These are phyloP conservation scores for Xylaria flabelliformis DNA, from an alignment of 495 filamentous ascomycete genomes.

Conservation along the genomic window DNA sequence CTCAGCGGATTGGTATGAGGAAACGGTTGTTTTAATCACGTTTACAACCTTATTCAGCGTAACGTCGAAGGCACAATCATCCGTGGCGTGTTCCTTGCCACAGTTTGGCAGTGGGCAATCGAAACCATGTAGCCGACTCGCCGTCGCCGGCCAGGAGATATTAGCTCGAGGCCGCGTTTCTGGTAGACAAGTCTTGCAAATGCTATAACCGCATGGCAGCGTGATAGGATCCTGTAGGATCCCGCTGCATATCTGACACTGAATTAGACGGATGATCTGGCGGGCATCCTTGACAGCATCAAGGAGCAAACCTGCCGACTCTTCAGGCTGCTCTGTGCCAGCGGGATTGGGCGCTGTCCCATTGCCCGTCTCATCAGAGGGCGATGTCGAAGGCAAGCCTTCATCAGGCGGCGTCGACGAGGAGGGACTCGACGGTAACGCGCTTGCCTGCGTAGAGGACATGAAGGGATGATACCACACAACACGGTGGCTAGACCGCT, in stretches of 20 bases:
- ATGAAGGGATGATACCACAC: constrained; percentile 32
- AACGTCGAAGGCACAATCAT: constrained; percentile 79
- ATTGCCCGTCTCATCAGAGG: constrained; percentile 24
- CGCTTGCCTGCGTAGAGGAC: constrained; percentile 33
- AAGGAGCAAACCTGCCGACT: constrained; percentile 29
- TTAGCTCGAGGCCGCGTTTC: constrained; percentile 63
- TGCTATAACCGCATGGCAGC: constrained; percentile 80
- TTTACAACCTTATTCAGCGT: constrained; percentile 69
- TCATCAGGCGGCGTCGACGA: constrained; percentile 29
- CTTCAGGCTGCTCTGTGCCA: constrained; percentile 26
- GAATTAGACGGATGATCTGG: constrained; percentile 70
- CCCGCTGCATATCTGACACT: constrained; percentile 76
- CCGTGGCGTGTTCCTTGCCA: constrained; percentile 71
- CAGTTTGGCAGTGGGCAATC: constrained; percentile 74
- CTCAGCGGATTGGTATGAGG: constrained; percentile 37
- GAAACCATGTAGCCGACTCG: constrained; percentile 70
- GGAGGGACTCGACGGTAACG: constrained; percentile 19
- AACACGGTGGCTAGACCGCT: not conserved
- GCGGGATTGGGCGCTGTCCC: constrained; percentile 20
- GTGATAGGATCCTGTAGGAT: constrained; percentile 73
- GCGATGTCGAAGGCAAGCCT: constrained; percentile 1
- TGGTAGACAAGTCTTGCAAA: constrained; percentile 81
- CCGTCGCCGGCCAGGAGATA: constrained; percentile 75
- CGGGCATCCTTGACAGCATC: constrained; percentile 41
- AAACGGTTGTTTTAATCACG: constrained; percentile 55